These are phyloP conservation scores for Arachis hypogaea DNA, from an alignment of 306 rosid genomes.

Conservation along the genomic window DNA sequence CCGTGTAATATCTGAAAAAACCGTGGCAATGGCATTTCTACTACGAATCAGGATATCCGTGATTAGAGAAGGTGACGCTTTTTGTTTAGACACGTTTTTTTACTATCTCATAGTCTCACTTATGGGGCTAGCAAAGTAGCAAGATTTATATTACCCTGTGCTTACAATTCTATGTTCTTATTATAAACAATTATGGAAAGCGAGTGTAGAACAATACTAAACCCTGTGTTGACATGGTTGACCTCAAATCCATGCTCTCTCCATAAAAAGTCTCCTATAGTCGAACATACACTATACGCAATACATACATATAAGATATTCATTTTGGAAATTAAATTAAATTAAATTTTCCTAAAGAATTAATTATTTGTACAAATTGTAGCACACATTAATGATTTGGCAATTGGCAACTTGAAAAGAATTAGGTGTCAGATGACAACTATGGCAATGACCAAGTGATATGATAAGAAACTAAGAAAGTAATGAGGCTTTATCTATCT, in stretches of 20 bases:
- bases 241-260: slow-evolving; percentile 29
- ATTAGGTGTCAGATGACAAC: slow-evolving; percentile 3
- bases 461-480: too few relatives aligned
- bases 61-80: too few relatives aligned
- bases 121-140: neutral
- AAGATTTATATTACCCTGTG: neutral
- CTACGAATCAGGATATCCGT: too few relatives aligned
- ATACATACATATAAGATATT: neutral
- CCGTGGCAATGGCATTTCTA: too few relatives aligned
- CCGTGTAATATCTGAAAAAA: too few relatives aligned
- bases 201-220: neutral
- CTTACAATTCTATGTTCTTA: neutral
- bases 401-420: slow-evolving; percentile 31
- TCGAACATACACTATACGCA: too few relatives aligned
- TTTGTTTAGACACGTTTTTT: too few relatives aligned
- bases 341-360: neutral
- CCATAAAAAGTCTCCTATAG: neutral
- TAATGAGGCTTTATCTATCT: too few relatives aligned
- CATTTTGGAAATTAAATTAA: too few relatives aligned
- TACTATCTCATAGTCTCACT: too few relatives aligned
- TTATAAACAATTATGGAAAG: neutral
- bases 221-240: slow-evolving; percentile 49
- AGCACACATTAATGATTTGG: neutral
- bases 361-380: neutral
- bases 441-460: slow-evolving; percentile 14